Base-by-base conservation (phyloP, 768 basidiomycete genomes). In the Leccinellum albellum region DNA sequence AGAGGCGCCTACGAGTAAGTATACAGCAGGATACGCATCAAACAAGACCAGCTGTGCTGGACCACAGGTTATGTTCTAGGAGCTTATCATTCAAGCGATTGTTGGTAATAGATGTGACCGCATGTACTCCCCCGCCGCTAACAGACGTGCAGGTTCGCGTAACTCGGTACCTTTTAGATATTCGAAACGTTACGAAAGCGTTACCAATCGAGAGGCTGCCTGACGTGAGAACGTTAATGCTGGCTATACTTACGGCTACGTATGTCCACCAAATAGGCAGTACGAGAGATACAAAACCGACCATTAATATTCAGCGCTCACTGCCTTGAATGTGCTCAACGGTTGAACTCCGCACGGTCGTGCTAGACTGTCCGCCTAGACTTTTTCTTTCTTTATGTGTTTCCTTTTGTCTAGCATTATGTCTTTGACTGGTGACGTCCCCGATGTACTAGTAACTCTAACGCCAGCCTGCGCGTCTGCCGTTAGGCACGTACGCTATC, bases 401-500 rank as follows among this genome's bases (percentile, higher is more conserved):
- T n/a, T 40, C 37, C n/a, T n/a, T 40, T 9, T 42, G n/a, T 42
- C 10, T 20, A 42, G 12, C 40, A 42, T n/a, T n/a, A n/a, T 42
- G 40, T 20, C 40, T 42, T 42, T 20, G 20, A 20, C 31, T 8
- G 29, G 14, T 14, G 6, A 23, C 15, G 4, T 32, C 20, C 9
- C 23, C 37, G 5, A 32, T 14, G 46, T n/a, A n/a, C n/a, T n/a
- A n/a, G n/a, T 21, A 21, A 37, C 12, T 37, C 37, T 55, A 15
- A 4, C 20, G 28, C 50, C 48, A 6, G 21, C 6, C 2, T 9
- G 28, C 47, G 52, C 24, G 24, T 33, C 35, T 21, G 45, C 56
- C 4, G 50, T 50, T 50, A 56, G 37, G 6, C 28, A 64, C 3
- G 59, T 66, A 20, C 28, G 37, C 35, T 66, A 44, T 14, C 59